Evolutionary conservation across 2,329 filamentous ascomycete genomes (phyloP), one percentile per base, ranked within the genome.

Genomic region (Calonectria montana): DNA sequence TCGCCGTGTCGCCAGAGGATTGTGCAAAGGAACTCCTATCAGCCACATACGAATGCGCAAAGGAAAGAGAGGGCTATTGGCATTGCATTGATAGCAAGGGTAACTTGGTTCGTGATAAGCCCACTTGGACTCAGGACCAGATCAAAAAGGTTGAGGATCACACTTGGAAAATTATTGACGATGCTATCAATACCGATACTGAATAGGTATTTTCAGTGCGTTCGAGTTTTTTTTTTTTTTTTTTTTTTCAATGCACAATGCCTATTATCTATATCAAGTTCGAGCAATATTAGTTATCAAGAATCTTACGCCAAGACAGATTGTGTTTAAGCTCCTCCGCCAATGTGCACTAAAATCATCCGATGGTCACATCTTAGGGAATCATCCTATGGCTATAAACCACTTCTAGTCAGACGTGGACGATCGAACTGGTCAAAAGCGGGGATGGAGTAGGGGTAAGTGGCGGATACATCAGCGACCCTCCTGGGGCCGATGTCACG

Each of bases 61-160:
- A 62, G 1, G 71, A 72, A 7, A 73, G 76, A 55, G 70, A 79
- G 4, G 77, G 71, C 67, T n/a, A 75, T 74, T 50, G 83, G 78
- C 72, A 78, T 72, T 77, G 72, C 41, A 79, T 83, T 8, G 77
- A 82, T 43, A 61, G 71, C 18, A 82, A 82, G 65, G 82, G 82
- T 0, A 62, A 68, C 0, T 15, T 74, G 16, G 50, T 82, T 12
- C 18, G 50, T 2, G 75, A 77, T 8, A 83, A 83, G 72, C 47
- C 73, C 2, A 43, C 73, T 3, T 83, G 80, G 79, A 78, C 27
- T 0, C 73, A 78, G 9, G 81, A 81, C 1, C 74, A 84, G 69
- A 65, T 76, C 15, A 65, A 76, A 3, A 80, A 76, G 69, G 74
- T 84, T 2, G 75, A 62, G 6, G 76, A 80, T 2, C 82, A 83